These are phyloP conservation scores for Chenopodium suecicum DNA, from an alignment of 148 eudicot species.

Conservation along the genomic window DNA sequence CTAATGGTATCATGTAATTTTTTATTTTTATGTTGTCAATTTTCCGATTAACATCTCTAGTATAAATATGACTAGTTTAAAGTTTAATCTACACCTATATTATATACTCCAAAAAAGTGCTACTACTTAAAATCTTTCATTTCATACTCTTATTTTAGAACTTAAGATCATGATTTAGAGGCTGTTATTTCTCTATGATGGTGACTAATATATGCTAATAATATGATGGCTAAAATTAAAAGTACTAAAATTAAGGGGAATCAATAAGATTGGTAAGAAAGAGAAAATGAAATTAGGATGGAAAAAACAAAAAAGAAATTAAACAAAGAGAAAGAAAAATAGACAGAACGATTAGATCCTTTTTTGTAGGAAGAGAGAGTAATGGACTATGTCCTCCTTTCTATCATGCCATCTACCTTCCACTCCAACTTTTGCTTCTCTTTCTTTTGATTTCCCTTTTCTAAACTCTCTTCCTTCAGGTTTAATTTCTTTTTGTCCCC, in stretches of 20 bases:
- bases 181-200: neutral
- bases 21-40: too few species aligned
- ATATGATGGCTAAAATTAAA: neutral
- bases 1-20: too few species aligned
- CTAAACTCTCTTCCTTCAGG: conserved; percentile 29
- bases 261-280: conserved; percentile 3
- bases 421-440: conserved; percentile 28
- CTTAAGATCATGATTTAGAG: neutral
- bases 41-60: too few species aligned
- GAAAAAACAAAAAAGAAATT: neutral
- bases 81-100: too few species aligned
- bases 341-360: conserved; percentile 20
- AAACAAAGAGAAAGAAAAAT: conserved; percentile 2
- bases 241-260: conserved; percentile 21
- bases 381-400: conserved; percentile 27
- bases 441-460: conserved; percentile 22
- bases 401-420: conserved; percentile 23
- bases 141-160: neutral
- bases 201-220: neutral
- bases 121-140: too few species aligned
- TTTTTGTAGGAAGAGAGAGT: conserved; percentile 34
- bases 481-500: conserved; percentile 11
- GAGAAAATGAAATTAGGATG: neutral
- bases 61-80: too few species aligned
- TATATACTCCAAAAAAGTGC: too few species aligned